Evolutionary conservation across 345 rosid species (phyloP).

Genomic region (Eucalyptus cladocalyx): DNA sequence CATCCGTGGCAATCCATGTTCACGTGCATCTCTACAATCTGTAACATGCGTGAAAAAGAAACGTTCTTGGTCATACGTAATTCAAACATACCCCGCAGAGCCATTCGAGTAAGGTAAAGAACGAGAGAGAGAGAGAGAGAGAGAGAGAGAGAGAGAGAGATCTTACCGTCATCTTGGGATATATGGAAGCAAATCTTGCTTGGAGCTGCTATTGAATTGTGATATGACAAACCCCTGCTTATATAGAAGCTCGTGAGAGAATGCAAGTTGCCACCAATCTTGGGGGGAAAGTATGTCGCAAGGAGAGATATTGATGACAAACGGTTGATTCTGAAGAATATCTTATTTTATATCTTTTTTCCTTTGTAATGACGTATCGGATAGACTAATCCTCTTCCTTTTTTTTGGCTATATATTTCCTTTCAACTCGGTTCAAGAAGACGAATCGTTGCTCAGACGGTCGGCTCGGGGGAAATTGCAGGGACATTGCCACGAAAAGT

Average conservation of each 20-base stretch:
- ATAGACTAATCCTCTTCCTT: background rate
- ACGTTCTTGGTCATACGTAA: background rate
- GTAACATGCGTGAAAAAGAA: background rate
- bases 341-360: background rate
- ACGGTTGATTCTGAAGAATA: background rate
- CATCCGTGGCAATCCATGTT: slow-evolving; percentile 1
- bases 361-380: background rate
- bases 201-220: background rate
- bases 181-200: background rate
- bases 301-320: background rate
- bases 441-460: background rate
- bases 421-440: background rate
- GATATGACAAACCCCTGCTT: background rate
- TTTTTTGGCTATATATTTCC: background rate
- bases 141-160: background rate
- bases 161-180: background rate
- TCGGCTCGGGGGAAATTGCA: background rate
- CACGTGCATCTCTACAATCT: slow-evolving; percentile 3
- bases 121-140: background rate
- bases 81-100: background rate
- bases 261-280: background rate
- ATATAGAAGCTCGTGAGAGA: background rate
- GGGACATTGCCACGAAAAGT: background rate
- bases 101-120: background rate
- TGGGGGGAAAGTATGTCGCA: background rate